Conservation (phyloP, 306 rosid species). For the Acacia melanoxylon region DNA sequence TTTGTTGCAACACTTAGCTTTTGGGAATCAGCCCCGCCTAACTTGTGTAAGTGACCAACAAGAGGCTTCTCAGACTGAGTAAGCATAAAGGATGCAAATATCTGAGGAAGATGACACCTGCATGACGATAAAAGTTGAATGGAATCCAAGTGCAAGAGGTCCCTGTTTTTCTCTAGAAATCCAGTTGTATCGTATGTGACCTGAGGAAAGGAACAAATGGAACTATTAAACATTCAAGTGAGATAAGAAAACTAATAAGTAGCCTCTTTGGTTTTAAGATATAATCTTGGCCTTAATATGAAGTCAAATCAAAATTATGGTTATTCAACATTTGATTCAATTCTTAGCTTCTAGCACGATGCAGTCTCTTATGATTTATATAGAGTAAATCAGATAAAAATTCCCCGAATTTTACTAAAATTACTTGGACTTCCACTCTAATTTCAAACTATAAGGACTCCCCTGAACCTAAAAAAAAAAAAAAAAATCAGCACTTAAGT, state of each 20-base stretch:
- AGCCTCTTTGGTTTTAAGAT: slow-evolving; percentile 17
- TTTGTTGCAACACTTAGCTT: slow-evolving; percentile 96
- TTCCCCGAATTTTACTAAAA: background rate
- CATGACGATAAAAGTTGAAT: slow-evolving; percentile 94
- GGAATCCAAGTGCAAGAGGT: slow-evolving; percentile 86
- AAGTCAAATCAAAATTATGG: slow-evolving; percentile 24
- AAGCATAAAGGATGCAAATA: slow-evolving; percentile 86
- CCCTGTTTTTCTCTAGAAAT: slow-evolving; percentile 97
- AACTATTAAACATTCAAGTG: slow-evolving; percentile 47
- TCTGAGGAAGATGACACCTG: slow-evolving; percentile 84
- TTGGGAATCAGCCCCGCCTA: slow-evolving; percentile 96
- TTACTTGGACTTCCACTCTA: background rate
- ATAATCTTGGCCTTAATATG: background rate
- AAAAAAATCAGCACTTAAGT: background rate
- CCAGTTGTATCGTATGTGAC: slow-evolving; percentile 91
- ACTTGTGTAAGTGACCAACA: slow-evolving; percentile 81
- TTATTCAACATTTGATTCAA: background rate
- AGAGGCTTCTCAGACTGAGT: slow-evolving; percentile 83
- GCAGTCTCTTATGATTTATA: background rate
- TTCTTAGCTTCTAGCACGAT: background rate
- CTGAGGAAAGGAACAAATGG: slow-evolving; percentile 55
- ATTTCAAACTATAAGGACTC: background rate
- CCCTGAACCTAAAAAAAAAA: background rate
- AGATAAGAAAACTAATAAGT: slow-evolving; percentile 16
- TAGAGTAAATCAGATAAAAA: background rate